Percentiles rank a stretch among this genome's conserved stretches.
Conservation (phyloP, 2,329 filamentous ascomycete species). For the Talaromyces amestolkiae region DNA sequence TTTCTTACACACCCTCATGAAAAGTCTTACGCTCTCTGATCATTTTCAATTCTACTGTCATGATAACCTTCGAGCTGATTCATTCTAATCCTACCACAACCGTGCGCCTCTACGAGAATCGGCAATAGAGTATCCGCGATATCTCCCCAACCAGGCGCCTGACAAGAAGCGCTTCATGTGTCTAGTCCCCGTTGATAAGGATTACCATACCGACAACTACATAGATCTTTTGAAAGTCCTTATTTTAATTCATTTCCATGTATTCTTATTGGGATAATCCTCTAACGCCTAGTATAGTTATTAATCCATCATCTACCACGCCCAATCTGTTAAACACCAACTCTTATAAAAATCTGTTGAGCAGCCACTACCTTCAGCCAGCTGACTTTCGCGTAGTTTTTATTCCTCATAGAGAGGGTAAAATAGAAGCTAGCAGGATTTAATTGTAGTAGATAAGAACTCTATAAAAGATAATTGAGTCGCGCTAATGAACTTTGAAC, state of each 20-base stretch:
- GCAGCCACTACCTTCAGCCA: not conserved
- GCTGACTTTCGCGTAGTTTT: not conserved
- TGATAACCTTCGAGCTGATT: not conserved
- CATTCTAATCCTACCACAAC: not conserved
- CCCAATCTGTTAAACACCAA: not conserved
- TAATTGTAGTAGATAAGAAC: not conserved
- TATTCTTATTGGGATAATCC: not conserved
- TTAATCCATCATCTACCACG: not conserved
- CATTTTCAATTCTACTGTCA: not conserved
- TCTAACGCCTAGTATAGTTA: not conserved
- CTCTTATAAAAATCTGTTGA: not conserved
- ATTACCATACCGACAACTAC: not conserved
- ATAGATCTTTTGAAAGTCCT: not conserved
- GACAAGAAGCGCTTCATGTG: not conserved
- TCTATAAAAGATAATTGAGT: not conserved
- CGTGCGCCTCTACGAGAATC: constrained; percentile 1
- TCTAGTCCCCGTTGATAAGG: not conserved
- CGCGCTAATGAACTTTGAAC: not conserved
- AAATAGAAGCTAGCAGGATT: not conserved
- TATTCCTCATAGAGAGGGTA: not conserved
- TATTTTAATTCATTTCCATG: not conserved
- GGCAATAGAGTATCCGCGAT: not conserved
- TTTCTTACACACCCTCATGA: not conserved
- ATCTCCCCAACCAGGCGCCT: not conserved
- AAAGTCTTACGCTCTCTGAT: not conserved